A percentile compares a stretch with the other conserved stretches of the same genome.
phyloP scores from a whole-genome alignment of 2,329 filamentous ascomycete species.

The Furcasterigmium sp. region DNA sequence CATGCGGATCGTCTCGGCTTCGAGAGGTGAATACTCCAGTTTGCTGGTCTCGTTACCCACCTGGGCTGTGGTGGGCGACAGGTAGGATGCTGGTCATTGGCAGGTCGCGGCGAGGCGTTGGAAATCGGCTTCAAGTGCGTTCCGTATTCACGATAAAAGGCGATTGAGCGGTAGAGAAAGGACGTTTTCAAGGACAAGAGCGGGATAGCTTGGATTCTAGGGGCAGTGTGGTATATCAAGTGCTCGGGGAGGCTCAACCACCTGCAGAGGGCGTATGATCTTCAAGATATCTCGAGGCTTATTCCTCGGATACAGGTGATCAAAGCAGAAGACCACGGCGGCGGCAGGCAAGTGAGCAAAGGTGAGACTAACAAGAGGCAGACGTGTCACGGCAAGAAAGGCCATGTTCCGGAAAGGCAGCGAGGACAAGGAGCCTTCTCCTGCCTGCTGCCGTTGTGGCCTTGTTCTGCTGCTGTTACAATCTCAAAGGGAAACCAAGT shows the following conservation, averaged over 20 bases:
- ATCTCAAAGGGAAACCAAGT: too few species aligned
- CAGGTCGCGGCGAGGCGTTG: not conserved
- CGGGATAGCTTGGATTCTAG: not conserved
- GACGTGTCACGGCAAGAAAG: not conserved
- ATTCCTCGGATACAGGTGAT: slow-evolving; percentile 11
- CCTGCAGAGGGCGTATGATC: not conserved
- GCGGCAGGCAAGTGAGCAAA: not conserved
- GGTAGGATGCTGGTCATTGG: not conserved
- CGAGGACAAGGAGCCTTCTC: too few species aligned
- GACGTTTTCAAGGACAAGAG: not conserved
- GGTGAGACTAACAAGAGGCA: not conserved
- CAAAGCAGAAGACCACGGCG: slow-evolving; percentile 11
- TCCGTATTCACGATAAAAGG: too few species aligned
- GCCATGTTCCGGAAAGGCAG: too few species aligned
- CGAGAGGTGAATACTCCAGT: not conserved
- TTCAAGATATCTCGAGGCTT: slow-evolving; percentile 2
- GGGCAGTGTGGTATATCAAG: slow-evolving; percentile 8
- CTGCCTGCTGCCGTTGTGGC: too few species aligned
- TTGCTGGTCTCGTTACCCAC: slow-evolving; percentile 10
- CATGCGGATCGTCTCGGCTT: slow-evolving; percentile 18
- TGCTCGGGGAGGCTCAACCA: not conserved
- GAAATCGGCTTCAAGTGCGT: too few species aligned
- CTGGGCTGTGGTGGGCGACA: slow-evolving; percentile 5
- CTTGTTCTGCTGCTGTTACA: too few species aligned
- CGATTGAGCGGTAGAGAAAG: too few species aligned